Base-by-base conservation (phyloP, 257 asterid species). In the Mentha longifolia region DNA sequence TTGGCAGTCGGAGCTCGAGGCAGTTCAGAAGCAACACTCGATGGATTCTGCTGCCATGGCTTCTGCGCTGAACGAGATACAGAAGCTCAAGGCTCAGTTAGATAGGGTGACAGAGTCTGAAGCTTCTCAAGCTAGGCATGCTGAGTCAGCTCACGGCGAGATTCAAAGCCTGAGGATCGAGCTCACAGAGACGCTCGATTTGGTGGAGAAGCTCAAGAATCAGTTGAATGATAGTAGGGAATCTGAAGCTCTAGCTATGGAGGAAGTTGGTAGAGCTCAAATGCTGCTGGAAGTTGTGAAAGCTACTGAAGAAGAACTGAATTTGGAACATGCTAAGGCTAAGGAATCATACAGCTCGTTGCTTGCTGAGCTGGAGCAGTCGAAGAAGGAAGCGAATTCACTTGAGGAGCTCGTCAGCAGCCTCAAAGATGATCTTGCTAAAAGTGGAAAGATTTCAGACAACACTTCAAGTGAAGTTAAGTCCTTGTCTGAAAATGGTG, bases 1-100 rank as follows among this genome's bases (percentile, higher is more conserved):
- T 45, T 90, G 97, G 97, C 85, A 88, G 72, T 86, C 92, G 2
- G 97, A 95, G 63, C 89, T 95, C 51, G 95, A 88, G 66, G 91
- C 95, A 49, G 76, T 88, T 35, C 90, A 81, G 76, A 86, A 87
- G 82, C 98, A 95, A 86, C 97, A 87, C 59, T 73, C 85, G 12
- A 75, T 88, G 81, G 98, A 95, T 77, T 82, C 92, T 9, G 70
- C 86, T 50, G 91, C 99, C 16, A 77, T 89, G 65, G 79, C 91
- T 65, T 81, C 92, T 67, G 88, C 97, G 28, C 73, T 84, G 78
- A 83, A 77, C 68, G 99, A 94, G 82, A 82, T 88, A 33, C 96
- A 85, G 78, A 81, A 83, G 82, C 97, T 95, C 68, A 92, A 85
- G 76, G 15, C 58, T 63, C 97, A 89, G 76, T 75, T 94, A 7